Percentiles rank a stretch among this genome's conserved stretches.
These are phyloP conservation scores for Termitomyces sp. DNA, from an alignment of 768 basidiomycete species.

Conservation along the genomic window DNA sequence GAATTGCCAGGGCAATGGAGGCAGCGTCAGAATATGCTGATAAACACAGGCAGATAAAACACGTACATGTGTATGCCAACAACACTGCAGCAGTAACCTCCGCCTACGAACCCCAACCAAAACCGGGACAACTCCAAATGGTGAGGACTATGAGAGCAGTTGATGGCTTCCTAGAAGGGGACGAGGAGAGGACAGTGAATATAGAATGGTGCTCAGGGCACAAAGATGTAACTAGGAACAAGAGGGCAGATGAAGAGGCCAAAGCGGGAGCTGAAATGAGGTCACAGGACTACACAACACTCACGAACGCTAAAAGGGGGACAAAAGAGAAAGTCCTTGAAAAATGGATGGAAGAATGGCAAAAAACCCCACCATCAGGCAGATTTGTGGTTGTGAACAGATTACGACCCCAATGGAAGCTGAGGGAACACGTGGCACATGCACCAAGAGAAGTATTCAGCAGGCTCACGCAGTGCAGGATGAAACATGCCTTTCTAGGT, in stretches of 20 bases:
- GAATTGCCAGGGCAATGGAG: not conserved
- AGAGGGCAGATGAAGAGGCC: not conserved
- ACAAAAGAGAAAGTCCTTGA: not conserved
- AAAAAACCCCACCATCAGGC: not conserved
- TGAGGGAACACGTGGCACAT: not conserved
- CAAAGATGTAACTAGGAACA: not conserved
- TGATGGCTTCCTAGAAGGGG: not conserved
- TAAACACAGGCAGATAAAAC: no score
- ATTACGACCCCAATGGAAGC: not conserved
- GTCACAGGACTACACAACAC: not conserved
- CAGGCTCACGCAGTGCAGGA: slow-evolving; percentile 18
- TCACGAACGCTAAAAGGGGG: not conserved
- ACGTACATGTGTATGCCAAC: no score
- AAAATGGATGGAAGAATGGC: not conserved
- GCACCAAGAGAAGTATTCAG: slow-evolving; percentile 15
- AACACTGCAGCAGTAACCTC: no score
- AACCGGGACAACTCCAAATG: no score
- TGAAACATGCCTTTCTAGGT: slow-evolving; percentile 21
- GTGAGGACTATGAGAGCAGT: no score
- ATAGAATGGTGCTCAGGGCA: not conserved
- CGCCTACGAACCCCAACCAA: no score
- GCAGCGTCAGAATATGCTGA: not conserved
- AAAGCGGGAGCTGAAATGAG: not conserved
- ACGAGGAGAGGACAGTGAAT: not conserved
- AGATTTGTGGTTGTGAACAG: not conserved